These are phyloP conservation scores for Garcia nutans DNA, from an alignment of 345 rosid species.

Conservation along the genomic window DNA sequence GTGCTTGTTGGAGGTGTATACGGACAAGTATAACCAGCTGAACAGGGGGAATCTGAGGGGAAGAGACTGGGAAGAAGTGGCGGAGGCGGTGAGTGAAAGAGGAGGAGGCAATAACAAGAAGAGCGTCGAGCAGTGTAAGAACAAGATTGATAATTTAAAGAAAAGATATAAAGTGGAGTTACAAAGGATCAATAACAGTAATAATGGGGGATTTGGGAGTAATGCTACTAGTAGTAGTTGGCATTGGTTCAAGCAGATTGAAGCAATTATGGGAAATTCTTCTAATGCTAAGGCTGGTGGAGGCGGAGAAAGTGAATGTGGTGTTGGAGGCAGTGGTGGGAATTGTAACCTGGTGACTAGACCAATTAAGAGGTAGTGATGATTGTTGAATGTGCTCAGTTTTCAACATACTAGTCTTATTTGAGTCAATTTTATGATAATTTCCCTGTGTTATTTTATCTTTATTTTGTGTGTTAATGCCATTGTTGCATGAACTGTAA, in stretches of 20 bases:
- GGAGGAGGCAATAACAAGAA: conserved; percentile 56
- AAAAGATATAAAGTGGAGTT: conserved; percentile 85
- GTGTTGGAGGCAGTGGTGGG: conserved; percentile 16
- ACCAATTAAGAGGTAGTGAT: conserved; percentile 27
- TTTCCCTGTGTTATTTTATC: not conserved
- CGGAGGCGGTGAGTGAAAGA: conserved; percentile 68
- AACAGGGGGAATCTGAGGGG: conserved; percentile 85
- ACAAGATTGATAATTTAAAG: conserved; percentile 88
- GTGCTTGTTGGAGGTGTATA: conserved; percentile 74
- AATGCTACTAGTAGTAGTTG: conserved; percentile 56
- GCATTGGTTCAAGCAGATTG: conserved; percentile 94
- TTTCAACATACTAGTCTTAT: not conserved
- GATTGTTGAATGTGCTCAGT: not conserved
- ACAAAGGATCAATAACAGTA: conserved; percentile 52
- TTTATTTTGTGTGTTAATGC: not conserved
- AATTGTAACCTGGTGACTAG: conserved; percentile 5
- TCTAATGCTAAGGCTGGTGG: conserved; percentile 8
- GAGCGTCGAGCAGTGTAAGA: conserved; percentile 73
- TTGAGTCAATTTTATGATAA: not conserved
- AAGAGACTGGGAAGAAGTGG: conserved; percentile 96
- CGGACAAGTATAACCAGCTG: conserved; percentile 72
- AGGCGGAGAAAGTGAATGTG: conserved; percentile 7
- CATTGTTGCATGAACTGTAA: too few relatives aligned
- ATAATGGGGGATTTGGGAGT: conserved; percentile 34
- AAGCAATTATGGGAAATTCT: conserved; percentile 67